Evolutionary conservation across 805 yeast species (phyloP), one percentile per base, ranked within the genome.

Genomic region (Blastobotrys americana): DNA sequence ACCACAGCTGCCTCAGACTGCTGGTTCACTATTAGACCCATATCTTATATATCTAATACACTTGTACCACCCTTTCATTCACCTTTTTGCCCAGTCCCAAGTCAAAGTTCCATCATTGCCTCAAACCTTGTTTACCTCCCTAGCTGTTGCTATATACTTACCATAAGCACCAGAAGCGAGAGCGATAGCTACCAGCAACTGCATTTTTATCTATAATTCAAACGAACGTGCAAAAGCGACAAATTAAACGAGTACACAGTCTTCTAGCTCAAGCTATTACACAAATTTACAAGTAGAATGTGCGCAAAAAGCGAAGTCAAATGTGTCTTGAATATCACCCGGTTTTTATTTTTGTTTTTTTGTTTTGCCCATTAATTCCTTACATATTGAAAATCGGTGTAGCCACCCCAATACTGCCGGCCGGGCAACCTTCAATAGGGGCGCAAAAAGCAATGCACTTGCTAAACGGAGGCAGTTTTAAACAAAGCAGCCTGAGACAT

Each of bases 101-200:
- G 17, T 33, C 17, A 18, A 18, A 18, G 15, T 33, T 15, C 18
- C 18, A 4, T 4, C 8, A 33, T 8, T 18, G 35, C 4, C 35
- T 18, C 15, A 33, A 33, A 33, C 35, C 35, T 18, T 4, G n/a
- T 18, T 36, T 19, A n/a, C 39, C 39, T 19, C 18, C 6, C 13
- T n/a, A 16, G 8, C 10, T 5, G 41, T 13, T 13, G 10, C 17
- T 21, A 15, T 15, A 35, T 21, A 43, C 46, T 37, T 43, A 43
- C 46, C 46, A 38, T 17, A 17, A 22, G 27, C 41, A n/a, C 39
- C 34, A 22, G 42, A 28, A 21, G 42, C 46, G 4, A 40, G 33
- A 40, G 37, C 43, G 23, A 40, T 31, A 18, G 43, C 43, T 17
- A 40, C 37, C 13, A 40, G 34, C 33, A 28, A 40, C 25, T 27